Evolutionary conservation across 345 rosid genomes (phyloP).

Genomic region (Aethionema arabicum): DNA sequence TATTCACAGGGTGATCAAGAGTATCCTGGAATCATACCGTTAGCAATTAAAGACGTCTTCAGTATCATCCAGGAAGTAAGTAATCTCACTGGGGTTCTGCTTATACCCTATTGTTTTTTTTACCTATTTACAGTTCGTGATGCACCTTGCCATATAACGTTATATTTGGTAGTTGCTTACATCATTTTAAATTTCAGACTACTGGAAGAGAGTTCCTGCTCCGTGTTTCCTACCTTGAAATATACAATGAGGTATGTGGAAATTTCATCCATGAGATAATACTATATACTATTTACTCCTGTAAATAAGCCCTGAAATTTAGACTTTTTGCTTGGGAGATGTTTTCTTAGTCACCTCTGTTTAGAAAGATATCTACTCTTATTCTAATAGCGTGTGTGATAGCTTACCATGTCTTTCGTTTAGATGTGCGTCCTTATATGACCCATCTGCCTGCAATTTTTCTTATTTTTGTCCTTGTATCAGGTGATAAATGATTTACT

Average conservation of each 20-base stretch:
- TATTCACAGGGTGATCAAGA: slow-evolving; percentile 76
- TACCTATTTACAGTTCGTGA: slow-evolving; percentile 19
- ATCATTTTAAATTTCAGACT: slow-evolving; percentile 51
- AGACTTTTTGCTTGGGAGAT: not conserved
- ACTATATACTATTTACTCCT: slow-evolving; percentile 7
- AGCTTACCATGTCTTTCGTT: slow-evolving; percentile 5
- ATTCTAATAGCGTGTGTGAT: slow-evolving; percentile 12
- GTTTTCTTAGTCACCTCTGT: not conserved
- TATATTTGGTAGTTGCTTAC: slow-evolving; percentile 10
- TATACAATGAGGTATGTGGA: slow-evolving; percentile 67
- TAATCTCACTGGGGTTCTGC: slow-evolving; percentile 1
- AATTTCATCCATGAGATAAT: not conserved
- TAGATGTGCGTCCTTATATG: slow-evolving; percentile 1
- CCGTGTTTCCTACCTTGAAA: slow-evolving; percentile 85
- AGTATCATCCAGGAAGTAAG: slow-evolving; percentile 84
- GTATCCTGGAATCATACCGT: slow-evolving; percentile 80
- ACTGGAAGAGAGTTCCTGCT: slow-evolving; percentile 78
- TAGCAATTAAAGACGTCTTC: slow-evolving; percentile 86
- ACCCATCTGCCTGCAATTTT: not conserved
- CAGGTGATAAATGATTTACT: slow-evolving; percentile 90
- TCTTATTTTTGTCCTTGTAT: slow-evolving; percentile 13
- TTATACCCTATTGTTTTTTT: not conserved
- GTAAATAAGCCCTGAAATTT: slow-evolving; percentile 4
- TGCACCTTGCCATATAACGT: slow-evolving; percentile 1
- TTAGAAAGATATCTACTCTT: slow-evolving; percentile 12